These are phyloP conservation scores for Aspergillus awamori DNA, from an alignment of 2,329 filamentous ascomycete genomes.

Conservation along the genomic window DNA sequence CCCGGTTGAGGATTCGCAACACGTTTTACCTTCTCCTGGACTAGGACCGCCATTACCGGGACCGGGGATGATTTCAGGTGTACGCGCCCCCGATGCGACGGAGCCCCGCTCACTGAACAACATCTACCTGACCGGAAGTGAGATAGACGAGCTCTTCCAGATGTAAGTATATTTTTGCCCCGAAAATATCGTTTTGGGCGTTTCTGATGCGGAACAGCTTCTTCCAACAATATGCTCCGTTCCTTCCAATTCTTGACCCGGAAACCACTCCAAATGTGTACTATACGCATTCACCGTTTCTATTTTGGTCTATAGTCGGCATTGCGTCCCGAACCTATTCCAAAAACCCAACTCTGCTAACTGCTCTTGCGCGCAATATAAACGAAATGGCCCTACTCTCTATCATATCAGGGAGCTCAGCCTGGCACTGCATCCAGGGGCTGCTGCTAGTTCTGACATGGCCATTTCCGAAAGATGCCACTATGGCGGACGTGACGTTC, in stretches of 20 bases:
- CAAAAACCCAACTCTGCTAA: constrained; percentile 43
- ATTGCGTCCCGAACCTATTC: constrained; percentile 42
- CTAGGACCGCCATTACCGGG: constrained; percentile 18
- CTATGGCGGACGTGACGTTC: constrained; percentile 39
- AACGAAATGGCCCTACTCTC: constrained; percentile 43
- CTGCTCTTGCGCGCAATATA: constrained; percentile 37
- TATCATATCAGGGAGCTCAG: constrained; percentile 29
- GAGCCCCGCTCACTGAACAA: constrained; percentile 35
- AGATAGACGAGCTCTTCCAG: constrained; percentile 44
- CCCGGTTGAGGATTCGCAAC: constrained; percentile 25
- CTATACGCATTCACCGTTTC: constrained; percentile 73
- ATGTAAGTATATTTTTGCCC: constrained; percentile 26
- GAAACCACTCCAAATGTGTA: constrained; percentile 70
- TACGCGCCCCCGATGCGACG: constrained; percentile 25
- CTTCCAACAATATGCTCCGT: constrained; percentile 42
- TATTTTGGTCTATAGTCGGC: constrained; percentile 74
- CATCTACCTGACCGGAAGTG: constrained; percentile 32
- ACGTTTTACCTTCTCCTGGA: constrained; percentile 24
- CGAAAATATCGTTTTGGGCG: too few relatives aligned
- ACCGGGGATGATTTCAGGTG: constrained; percentile 16
- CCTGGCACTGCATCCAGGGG: constrained; percentile 42
- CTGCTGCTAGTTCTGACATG: constrained; percentile 44
- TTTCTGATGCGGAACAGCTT: constrained; percentile 29
- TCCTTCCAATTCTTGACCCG: constrained; percentile 44
- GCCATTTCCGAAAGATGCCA: constrained; percentile 43